Conservation (phyloP, 1,139 yeast species). For the Yamadazyma friedrichii region DNA sequence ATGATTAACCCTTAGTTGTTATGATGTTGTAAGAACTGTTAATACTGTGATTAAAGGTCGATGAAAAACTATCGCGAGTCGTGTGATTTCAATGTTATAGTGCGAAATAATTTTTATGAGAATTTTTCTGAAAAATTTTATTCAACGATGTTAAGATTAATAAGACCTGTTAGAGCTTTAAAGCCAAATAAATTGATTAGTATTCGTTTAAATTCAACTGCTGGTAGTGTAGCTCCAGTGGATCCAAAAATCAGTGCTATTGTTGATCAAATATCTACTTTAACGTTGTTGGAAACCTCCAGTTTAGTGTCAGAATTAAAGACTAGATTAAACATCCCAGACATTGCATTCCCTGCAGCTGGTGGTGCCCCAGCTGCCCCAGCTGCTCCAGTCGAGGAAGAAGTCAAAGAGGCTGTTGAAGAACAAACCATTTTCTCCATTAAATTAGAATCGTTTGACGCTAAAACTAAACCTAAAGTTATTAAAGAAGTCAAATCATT, state of each 20-base stretch:
- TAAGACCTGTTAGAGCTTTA: slow-evolving; percentile 12
- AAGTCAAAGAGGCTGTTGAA: slow-evolving; percentile 75
- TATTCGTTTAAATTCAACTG: slow-evolving; percentile 41
- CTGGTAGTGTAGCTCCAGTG: slow-evolving; percentile 34
- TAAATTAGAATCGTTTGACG: slow-evolving; percentile 90
- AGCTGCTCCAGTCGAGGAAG: slow-evolving; percentile 73
- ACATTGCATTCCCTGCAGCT: slow-evolving; percentile 81
- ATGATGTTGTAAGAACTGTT: neutral
- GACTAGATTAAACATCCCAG: slow-evolving; percentile 85
- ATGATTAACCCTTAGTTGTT: slow-evolving; percentile 28
- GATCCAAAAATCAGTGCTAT: slow-evolving; percentile 87
- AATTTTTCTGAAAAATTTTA: slow-evolving; percentile 7
- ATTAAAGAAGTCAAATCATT: slow-evolving; percentile 94
- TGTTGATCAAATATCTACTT: slow-evolving; percentile 86
- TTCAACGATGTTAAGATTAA: slow-evolving; percentile 24
- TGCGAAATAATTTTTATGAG: neutral
- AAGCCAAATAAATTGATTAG: slow-evolving; percentile 21
- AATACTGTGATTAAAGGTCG: neutral
- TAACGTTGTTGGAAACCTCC: slow-evolving; percentile 89
- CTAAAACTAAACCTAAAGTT: slow-evolving; percentile 95
- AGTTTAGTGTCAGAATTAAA: slow-evolving; percentile 80
- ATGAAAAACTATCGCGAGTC: slow-evolving; percentile 1
- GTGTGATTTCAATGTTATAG: neutral
- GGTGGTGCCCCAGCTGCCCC: slow-evolving; percentile 69
- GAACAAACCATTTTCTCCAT: slow-evolving; percentile 92